phyloP scores from a whole-genome alignment of 768 basidiomycete species.

The Rickenella mellea region DNA sequence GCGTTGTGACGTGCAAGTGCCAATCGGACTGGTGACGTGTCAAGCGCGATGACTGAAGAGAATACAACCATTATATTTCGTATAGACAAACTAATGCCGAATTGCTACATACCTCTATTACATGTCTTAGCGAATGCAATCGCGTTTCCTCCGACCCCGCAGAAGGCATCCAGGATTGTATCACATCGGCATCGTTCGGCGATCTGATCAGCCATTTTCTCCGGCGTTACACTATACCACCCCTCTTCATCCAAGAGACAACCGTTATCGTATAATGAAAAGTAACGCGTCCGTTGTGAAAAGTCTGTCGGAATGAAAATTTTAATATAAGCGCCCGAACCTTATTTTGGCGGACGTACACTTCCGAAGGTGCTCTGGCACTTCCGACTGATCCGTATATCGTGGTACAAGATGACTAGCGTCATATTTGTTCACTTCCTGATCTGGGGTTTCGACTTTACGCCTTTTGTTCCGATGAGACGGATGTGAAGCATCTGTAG shows the following conservation, averaged over 20 bases:
- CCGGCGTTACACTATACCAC: conserved; percentile 98
- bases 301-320: conserved; percentile 50
- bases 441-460: conserved; percentile 17
- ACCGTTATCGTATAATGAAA: conserved; percentile 71
- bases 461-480: conserved; percentile 9
- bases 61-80: neutral
- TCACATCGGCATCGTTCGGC: conserved; percentile 85
- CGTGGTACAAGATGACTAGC: conserved; percentile 66
- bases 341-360: conserved; percentile 43
- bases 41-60: conserved; percentile 80
- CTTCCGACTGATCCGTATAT: conserved; percentile 53
- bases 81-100: conserved; percentile 1
- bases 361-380: conserved; percentile 74
- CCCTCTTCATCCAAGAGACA: conserved; percentile 90
- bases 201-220: conserved; percentile 84
- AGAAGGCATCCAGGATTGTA: conserved; percentile 87
- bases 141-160: conserved; percentile 95
- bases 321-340: neutral
- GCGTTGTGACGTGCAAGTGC: conserved; percentile 93
- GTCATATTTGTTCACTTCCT: conserved; percentile 41
- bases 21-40: conserved; percentile 75
- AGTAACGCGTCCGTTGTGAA: conserved; percentile 71
- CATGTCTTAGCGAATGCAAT: conserved; percentile 97
- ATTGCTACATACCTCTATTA: conserved; percentile 62
- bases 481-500: neutral